Percentiles rank a stretch among this genome's conserved stretches.
phyloP scores from a whole-genome alignment of 169 alveolate species.

The Eimeria maxima region DNA sequence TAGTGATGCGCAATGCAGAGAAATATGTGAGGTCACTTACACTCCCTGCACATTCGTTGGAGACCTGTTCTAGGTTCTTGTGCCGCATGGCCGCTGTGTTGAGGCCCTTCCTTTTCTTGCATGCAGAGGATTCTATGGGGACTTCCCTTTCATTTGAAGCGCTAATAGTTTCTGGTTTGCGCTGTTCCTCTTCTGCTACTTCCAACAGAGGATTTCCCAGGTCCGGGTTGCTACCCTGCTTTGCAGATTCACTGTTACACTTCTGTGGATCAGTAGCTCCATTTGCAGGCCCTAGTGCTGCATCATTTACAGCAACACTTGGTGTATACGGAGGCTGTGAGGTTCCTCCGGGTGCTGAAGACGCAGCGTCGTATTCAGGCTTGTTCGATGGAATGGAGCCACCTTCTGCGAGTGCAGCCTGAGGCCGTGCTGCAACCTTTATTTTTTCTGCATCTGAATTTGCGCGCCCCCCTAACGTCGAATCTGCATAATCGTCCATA shows the following conservation, averaged over 20 bases:
- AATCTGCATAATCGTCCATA: background rate
- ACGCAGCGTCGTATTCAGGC: conserved; percentile 1
- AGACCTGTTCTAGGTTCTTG: conserved; percentile 33
- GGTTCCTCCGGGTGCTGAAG: background rate
- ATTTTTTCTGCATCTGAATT: background rate
- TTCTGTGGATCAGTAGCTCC: background rate
- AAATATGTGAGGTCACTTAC: background rate
- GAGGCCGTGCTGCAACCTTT: background rate
- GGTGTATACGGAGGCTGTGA: background rate
- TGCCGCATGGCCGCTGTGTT: conserved; percentile 68
- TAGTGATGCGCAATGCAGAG: background rate
- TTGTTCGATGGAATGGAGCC: background rate
- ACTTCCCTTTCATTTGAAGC: background rate
- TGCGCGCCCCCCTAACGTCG: background rate
- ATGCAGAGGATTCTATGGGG: background rate
- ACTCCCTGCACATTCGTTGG: conserved; percentile 9
- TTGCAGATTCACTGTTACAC: background rate
- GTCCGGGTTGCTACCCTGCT: background rate
- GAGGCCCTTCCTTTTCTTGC: conserved; percentile 51
- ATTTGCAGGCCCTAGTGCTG: conserved; percentile 5
- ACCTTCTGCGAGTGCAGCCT: background rate
- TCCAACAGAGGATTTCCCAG: conserved; percentile 38
- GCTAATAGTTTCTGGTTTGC: background rate
- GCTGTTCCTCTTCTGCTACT: background rate
- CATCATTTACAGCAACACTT: background rate